phyloP scores from a whole-genome alignment of 106 monocot genomes.

The Chionographis japonica region DNA sequence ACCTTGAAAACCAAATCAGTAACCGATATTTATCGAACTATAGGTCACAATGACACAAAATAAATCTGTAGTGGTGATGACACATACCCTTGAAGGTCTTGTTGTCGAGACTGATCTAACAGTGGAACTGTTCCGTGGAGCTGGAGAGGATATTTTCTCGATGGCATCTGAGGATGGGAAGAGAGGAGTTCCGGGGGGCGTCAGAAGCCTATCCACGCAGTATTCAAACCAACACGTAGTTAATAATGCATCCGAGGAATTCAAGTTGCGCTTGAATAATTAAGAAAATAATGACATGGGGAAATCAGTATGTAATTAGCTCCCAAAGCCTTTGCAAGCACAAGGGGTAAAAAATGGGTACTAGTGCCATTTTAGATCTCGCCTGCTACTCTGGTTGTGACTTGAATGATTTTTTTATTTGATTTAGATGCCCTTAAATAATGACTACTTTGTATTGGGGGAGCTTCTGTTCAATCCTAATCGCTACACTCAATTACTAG shows the following conservation, averaged over 20 bases:
- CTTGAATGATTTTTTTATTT: too few relatives aligned
- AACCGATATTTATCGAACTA: not conserved
- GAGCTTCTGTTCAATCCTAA: too few relatives aligned
- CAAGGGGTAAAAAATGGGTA: too few relatives aligned
- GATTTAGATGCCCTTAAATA: too few relatives aligned
- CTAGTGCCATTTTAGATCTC: too few relatives aligned
- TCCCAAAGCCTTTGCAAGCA: too few relatives aligned
- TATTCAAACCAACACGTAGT: not conserved
- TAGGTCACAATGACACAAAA: not conserved
- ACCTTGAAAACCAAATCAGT: too few relatives aligned
- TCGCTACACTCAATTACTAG: too few relatives aligned
- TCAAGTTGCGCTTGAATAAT: not conserved
- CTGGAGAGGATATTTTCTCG: slow-evolving; percentile 24
- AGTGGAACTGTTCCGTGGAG: slow-evolving; percentile 22
- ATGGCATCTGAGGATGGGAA: slow-evolving; percentile 27
- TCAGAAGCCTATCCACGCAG: slow-evolving; percentile 52
- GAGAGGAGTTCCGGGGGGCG: slow-evolving; percentile 69
- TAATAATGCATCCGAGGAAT: not conserved
- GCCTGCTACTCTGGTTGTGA: too few relatives aligned
- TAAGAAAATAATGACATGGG: too few relatives aligned
- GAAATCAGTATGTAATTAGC: too few relatives aligned
- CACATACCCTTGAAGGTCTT: slow-evolving; percentile 58
- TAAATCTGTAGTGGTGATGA: not conserved
- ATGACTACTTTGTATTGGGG: too few relatives aligned
- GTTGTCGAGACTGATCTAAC: slow-evolving; percentile 34